Evolutionary conservation across 1,284 basidiomycete genomes (phyloP).

Genomic region (Limonomyces culmigenus): DNA sequence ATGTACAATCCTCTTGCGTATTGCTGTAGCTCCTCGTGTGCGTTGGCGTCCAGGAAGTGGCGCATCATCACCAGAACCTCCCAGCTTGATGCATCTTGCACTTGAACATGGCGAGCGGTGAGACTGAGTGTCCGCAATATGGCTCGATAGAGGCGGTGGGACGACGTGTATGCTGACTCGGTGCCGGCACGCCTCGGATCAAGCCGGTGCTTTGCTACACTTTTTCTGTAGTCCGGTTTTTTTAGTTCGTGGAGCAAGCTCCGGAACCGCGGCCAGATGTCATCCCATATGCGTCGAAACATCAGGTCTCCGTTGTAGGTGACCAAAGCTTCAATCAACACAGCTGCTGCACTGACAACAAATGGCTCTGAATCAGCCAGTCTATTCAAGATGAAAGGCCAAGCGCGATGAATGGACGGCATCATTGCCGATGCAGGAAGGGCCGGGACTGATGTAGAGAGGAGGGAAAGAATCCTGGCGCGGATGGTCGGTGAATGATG

Average conservation of each 20-base stretch:
- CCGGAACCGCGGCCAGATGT: slow-evolving; percentile 75
- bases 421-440: slow-evolving; percentile 63
- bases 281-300: slow-evolving; percentile 68
- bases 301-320: slow-evolving; percentile 67
- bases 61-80: slow-evolving; percentile 59
- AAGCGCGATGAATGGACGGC: slow-evolving; percentile 69
- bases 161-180: slow-evolving; percentile 57
- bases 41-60: slow-evolving; percentile 49
- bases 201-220: too few species aligned
- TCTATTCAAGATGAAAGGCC: slow-evolving; percentile 80
- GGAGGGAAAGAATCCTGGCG: slow-evolving; percentile 59
- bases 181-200: slow-evolving; percentile 24
- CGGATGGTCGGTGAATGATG: slow-evolving; percentile 75
- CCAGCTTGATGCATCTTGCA: slow-evolving; percentile 60
- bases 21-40: slow-evolving; percentile 57
- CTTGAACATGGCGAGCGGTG: slow-evolving; percentile 44
- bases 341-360: slow-evolving; percentile 61
- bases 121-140: slow-evolving; percentile 57
- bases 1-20: slow-evolving; percentile 49
- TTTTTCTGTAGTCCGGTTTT: slow-evolving; percentile 36
- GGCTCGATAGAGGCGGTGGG: slow-evolving; percentile 59
- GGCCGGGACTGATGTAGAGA: slow-evolving; percentile 57
- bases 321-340: slow-evolving; percentile 52
- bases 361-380: slow-evolving; percentile 56
- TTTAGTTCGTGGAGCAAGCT: slow-evolving; percentile 41